Base-by-base conservation (phyloP, 2,329 filamentous ascomycete species). In the Fusarium kyushuense region DNA sequence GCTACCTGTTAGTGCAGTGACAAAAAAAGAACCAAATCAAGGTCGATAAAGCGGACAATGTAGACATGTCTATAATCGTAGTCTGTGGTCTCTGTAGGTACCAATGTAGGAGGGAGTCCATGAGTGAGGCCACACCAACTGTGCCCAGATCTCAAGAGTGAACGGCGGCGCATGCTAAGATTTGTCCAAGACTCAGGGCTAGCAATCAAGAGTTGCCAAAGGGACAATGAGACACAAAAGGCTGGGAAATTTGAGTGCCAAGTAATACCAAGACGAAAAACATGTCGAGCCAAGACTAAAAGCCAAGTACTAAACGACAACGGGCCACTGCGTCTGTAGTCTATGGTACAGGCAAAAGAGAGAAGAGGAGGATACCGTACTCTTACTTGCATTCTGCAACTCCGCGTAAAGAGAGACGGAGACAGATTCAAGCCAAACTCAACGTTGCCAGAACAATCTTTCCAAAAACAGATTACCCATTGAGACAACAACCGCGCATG, bases 191-290 rank as follows among this genome's bases (percentile, higher is more conserved):
- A 47, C 58, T 33, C 33, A 32, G 38, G 40, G 48, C 36, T 48
- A n/a, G 53, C 49, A 47, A 38, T 36, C 54, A 29, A 66, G 43
- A 66, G 43, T 42, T 54, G 36, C 21, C 40, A 69, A 63, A 65
- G 55, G 65, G 55, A 68, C 51, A 52, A 38, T 58, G 47, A 69
- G 48, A 69, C 62, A 69, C 48, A 46, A 63, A 47, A 54, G 52
- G 48, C 61, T 61, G 25, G 43, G 40, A 54, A 63, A 51, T 32
- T 45, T 14, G 38, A 55, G 12, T 55, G 65, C 65, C 65, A 69
- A 69, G 65, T 36, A 54, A 53, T 63, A 69, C 65, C 65, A 69
- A 69, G 65, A 19, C 51, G 42, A 53, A 69, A 43, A 56, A 69
- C 35, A 66, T 58, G 56, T 63, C 43, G 47, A 69, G 65, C 61